These are phyloP conservation scores for Phytopythium helicoides DNA, from an alignment of 352 stramenopile species.

Conservation along the genomic window DNA sequence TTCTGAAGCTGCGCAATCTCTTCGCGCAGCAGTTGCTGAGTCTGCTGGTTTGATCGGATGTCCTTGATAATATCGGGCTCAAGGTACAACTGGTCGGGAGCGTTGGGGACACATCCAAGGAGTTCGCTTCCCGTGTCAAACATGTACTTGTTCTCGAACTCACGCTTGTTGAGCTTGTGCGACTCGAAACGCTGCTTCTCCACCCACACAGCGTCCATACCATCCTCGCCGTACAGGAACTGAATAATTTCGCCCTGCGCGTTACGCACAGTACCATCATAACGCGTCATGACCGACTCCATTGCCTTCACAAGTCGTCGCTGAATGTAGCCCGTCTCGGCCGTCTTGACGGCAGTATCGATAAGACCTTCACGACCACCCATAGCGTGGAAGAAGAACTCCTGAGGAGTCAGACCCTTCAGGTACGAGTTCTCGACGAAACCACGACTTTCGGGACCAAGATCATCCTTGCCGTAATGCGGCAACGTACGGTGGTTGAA, in stretches of 20 bases:
- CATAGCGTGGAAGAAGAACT: conserved; percentile 99
- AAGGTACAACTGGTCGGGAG: conserved; percentile 82
- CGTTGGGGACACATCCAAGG: conserved; percentile 89
- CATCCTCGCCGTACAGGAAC: conserved; percentile 96
- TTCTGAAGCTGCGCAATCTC: conserved; percentile 94
- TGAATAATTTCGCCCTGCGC: conserved; percentile 85
- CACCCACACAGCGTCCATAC: conserved; percentile 99
- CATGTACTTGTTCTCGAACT: conserved; percentile 94
- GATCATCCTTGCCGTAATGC: conserved; percentile 96
- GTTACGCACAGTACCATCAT: conserved; percentile 99
- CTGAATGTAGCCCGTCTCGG: conserved; percentile 99
- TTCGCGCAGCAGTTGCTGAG: conserved; percentile 92
- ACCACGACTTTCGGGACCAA: conserved; percentile 96
- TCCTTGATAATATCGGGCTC: conserved; percentile 86
- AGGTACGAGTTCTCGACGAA: conserved; percentile 99
- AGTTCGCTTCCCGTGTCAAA: conserved; percentile 92
- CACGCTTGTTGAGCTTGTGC: conserved; percentile 84
- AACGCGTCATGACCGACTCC: conserved; percentile 98
- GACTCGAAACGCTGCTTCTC: conserved; percentile 96
- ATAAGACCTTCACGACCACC: conserved; percentile 99
- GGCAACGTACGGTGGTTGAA: conserved; percentile 95
- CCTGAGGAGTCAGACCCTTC: conserved; percentile 90
- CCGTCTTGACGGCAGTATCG: conserved; percentile 99
- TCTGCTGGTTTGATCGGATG: conserved; percentile 93
- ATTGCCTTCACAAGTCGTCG: conserved; percentile 99